Evolutionary conservation across 129 eudicot species (phyloP), one percentile per base, ranked within the genome.

Genomic region (Pseudognaphalium luteoalbum): DNA sequence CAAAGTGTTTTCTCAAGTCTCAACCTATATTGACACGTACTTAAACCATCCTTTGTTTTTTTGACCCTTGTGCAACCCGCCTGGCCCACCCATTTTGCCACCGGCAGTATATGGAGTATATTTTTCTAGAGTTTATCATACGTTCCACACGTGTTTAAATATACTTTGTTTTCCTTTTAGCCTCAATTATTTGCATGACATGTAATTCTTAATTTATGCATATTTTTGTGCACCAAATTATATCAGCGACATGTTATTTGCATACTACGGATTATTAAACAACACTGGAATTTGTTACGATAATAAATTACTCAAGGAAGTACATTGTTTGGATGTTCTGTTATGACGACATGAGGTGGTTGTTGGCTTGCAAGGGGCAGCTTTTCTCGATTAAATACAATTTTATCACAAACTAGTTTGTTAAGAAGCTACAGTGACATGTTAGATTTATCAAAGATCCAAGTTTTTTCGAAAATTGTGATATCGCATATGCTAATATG

Each of bases 401-500:
- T 39, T 39, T 39, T 1, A 7, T 39, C 44, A 7, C 44, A 39
- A 39, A 8, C 9, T 39, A 11, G 44, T 39, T 39, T 39, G 10
- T 39, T 39, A 7, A 7, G 11, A 41, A 41, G 47, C 10, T 41
- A 41, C 12, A 61, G 0, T 61, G 17, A 7, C 67, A 10, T 61
- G 34, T 28, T 61, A 19, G 37, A 65, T 51, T 42, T 51, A 16
- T 17, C 16, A 30, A 71, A 52, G 65, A 32, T 30, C 22, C 19
- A 78, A 64, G n/a, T 2, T 62, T 47, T 50, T 33, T 54, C 60
- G 15, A 56, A 15, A 61, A 21, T 20, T 41, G 42, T 69, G 8
- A 37, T 67, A 25, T 66, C 16, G 14, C 75, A 20, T 72, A 7
- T 56, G 42, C 82, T 83, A 79, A 76, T 72, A 41, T 82, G 69